phyloP scores from a whole-genome alignment of 1,284 basidiomycete species.

The Ustilago cynodontis region DNA sequence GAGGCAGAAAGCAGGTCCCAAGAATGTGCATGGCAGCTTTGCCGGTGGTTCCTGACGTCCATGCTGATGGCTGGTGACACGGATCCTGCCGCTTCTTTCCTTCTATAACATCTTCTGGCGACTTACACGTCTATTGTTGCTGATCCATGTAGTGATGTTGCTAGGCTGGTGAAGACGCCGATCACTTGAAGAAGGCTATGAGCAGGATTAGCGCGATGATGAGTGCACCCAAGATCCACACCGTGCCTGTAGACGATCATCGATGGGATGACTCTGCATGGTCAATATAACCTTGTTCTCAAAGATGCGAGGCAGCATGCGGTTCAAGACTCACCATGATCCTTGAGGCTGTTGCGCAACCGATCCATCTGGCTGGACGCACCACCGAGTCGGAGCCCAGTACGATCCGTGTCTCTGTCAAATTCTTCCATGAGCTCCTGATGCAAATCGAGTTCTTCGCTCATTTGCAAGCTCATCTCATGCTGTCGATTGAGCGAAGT shows the following conservation, averaged over 20 bases:
- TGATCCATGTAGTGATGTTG: too few relatives aligned
- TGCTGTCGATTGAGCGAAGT: constrained; percentile 64
- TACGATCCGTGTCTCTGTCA: constrained; percentile 57
- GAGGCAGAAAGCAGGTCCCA: background rate
- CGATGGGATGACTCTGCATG: too few relatives aligned
- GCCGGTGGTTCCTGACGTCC: background rate
- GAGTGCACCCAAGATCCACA: constrained; percentile 56
- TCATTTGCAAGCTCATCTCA: constrained; percentile 65
- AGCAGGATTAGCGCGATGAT: constrained; percentile 62
- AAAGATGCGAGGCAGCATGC: background rate
- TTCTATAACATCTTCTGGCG: too few relatives aligned
- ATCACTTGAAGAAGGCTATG: constrained; percentile 61
- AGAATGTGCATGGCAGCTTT: background rate
- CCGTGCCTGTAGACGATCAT: constrained; percentile 33
- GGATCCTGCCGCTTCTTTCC: background rate
- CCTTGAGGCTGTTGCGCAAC: constrained; percentile 53
- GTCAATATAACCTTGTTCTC: background rate
- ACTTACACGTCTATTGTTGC: too few relatives aligned
- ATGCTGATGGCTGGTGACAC: background rate
- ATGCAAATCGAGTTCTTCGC: constrained; percentile 67
- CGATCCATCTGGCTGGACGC: constrained; percentile 56
- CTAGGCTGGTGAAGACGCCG: too few relatives aligned
- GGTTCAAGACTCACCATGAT: constrained; percentile 59
- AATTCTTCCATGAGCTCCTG: constrained; percentile 58
- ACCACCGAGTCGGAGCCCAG: constrained; percentile 59